Base-by-base conservation (phyloP, 176 grass and related monocot species). In the Secale cereale region DNA sequence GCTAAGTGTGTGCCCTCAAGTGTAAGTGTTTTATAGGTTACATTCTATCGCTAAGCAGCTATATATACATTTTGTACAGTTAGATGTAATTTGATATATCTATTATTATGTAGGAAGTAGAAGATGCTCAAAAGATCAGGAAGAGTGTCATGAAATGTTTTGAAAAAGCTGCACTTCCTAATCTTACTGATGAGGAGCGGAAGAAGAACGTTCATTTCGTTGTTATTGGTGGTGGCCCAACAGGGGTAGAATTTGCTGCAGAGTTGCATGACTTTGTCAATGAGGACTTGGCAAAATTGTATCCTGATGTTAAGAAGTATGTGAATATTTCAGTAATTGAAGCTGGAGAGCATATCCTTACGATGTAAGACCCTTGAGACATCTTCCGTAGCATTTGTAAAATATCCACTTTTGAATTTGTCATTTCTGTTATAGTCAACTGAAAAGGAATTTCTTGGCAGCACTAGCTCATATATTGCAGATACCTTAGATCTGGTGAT, bases 231-330 rank as follows among this genome's bases (percentile, higher is more conserved):
- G 96, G 93, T 70, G 96, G 96, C 77, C 96, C 96, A 52, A 98
- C 96, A 36, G 96, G 96, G 28, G 96, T 98, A 66, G 96, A 98
- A 90, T 98, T 98, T 93, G 93, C 96, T 75, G 96, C 96, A 79
- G 93, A 98, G 89, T 89, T 98, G 81, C 93, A 98, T 78, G 93
- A 98, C 81, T 98, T 98, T 86, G 89, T 98, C 73, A 84, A 91
- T 39, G 96, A 94, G 62, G 96, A 95, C 86, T 80, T 98, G 72
- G 73, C 87, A 40, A 95, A 98, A 23, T 79, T 98, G 57, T 98
- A 98, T 82, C 96, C 93, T 87, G 87, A 91, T 43, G 61, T 95
- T 20, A 78, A 81, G 41, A 85, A 95, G 61, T 86, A 95, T 22
- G 93, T 94, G 78, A 98, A 88, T 45, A 95, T 98, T 88, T 92